phyloP scores from a whole-genome alignment of 2,329 filamentous ascomycete genomes.

The Alternaria sp. region DNA sequence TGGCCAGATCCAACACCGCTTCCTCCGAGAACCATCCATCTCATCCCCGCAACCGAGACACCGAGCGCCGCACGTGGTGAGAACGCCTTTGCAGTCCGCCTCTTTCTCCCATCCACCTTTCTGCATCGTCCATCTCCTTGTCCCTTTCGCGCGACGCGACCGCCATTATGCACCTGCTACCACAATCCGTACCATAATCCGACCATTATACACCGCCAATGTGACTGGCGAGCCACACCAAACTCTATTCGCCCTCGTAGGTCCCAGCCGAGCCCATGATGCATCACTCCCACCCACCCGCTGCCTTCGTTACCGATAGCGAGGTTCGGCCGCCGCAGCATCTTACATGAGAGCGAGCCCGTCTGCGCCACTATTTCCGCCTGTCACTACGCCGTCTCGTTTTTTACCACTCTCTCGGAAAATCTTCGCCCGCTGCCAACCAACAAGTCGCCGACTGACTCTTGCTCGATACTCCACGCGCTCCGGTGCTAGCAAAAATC shows the following conservation, averaged over 20 bases:
- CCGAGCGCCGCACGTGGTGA: slow-evolving; percentile 5
- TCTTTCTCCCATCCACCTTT: neutral
- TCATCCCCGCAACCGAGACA: neutral
- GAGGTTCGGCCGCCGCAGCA: slow-evolving; percentile 20
- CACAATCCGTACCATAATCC: neutral
- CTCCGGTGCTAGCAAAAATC: neutral
- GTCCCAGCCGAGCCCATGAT: slow-evolving; percentile 8
- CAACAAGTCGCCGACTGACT: slow-evolving; percentile 3
- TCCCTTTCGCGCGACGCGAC: neutral
- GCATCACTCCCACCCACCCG: slow-evolving; percentile 4
- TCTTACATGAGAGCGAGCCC: slow-evolving; percentile 7
- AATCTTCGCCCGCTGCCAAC: slow-evolving; percentile 10
- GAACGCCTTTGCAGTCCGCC: neutral
- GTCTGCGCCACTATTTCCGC: slow-evolving; percentile 16
- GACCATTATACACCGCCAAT: slow-evolving; percentile 11
- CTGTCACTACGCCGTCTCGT: slow-evolving; percentile 11
- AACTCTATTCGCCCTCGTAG: slow-evolving; percentile 8
- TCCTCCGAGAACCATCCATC: neutral
- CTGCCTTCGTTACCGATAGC: slow-evolving; percentile 14
- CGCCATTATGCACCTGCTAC: neutral
- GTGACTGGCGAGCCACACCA: slow-evolving; percentile 11
- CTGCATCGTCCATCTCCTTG: neutral
- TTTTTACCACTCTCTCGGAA: slow-evolving; percentile 16
- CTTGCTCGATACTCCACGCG: neutral
- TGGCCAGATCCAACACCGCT: neutral